phyloP scores from a whole-genome alignment of 2,329 filamentous ascomycete genomes.

The Elsinoe fawcettii region DNA sequence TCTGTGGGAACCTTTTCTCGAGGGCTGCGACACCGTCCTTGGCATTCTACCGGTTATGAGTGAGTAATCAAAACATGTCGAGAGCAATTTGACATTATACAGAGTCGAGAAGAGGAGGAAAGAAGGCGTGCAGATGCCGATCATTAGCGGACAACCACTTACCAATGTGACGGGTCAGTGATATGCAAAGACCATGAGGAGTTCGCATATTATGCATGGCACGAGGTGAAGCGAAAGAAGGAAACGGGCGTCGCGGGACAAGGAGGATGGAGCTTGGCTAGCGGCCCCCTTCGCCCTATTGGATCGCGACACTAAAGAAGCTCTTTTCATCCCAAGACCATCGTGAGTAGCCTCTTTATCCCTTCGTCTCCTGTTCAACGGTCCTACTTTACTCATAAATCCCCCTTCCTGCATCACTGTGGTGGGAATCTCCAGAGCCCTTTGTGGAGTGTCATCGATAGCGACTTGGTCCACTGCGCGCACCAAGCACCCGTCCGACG shows the following conservation, averaged over 20 bases:
- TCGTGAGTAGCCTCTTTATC: not conserved
- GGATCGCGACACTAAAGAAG: not conserved
- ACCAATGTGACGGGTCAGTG: not conserved
- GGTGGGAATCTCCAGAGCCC: not conserved
- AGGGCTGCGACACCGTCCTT: constrained; percentile 6
- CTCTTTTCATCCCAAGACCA: not conserved
- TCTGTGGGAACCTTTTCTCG: not conserved
- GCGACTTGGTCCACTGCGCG: not conserved
- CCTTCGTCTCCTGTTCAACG: not conserved
- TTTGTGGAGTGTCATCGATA: not conserved
- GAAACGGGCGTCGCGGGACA: constrained; percentile 6
- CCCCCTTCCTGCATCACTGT: not conserved
- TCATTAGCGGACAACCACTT: not conserved
- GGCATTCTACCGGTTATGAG: not conserved
- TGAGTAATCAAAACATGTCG: not conserved
- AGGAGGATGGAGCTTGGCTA: not conserved
- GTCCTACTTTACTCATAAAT: not conserved
- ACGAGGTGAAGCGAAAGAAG: not conserved
- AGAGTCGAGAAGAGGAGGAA: not conserved
- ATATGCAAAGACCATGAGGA: constrained; percentile 4
- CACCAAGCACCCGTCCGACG: not conserved
- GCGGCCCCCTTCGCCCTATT: not conserved
- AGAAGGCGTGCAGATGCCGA: not conserved
- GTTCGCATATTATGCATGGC: not conserved
- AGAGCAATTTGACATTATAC: too few relatives aligned